These are phyloP conservation scores for Penicillium nordicum DNA, from an alignment of 2,329 filamentous ascomycete genomes.

Conservation along the genomic window DNA sequence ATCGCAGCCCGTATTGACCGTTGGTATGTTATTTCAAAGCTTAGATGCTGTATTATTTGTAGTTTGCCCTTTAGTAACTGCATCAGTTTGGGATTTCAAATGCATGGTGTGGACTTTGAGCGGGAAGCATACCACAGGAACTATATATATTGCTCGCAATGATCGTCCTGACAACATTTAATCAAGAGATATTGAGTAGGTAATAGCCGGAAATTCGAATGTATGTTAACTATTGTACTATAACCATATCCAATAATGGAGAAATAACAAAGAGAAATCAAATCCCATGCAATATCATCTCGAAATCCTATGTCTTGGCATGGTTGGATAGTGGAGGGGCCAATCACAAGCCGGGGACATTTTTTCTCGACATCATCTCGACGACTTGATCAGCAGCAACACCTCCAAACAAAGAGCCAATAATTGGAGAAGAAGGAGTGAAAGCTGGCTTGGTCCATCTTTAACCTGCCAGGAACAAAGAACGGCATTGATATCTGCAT, in stretches of 20 bases:
- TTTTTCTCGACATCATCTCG: conserved; percentile 24
- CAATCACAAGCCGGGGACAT: conserved; percentile 25
- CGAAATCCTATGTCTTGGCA: conserved; percentile 22
- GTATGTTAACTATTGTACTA: fast-evolving
- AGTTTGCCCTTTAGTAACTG: background rate
- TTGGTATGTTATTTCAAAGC: background rate
- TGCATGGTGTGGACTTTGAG: background rate
- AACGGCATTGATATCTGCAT: background rate
- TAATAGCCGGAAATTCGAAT: background rate
- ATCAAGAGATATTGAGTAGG: background rate
- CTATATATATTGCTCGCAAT: background rate
- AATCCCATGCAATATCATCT: background rate
- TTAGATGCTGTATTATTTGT: too few species aligned
- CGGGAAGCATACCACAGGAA: background rate
- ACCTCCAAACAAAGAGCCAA: conserved; percentile 2
- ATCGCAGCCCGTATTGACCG: background rate
- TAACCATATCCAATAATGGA: background rate
- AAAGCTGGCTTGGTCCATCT: background rate
- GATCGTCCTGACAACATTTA: background rate
- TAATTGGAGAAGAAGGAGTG: background rate
- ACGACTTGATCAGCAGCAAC: conserved; percentile 11
- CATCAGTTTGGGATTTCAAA: background rate
- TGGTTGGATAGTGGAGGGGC: conserved; percentile 13
- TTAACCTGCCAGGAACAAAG: background rate
- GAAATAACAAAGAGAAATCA: background rate